Base-by-base conservation (phyloP, 1,139 yeast genomes). In the Kodamaea derodonti region DNA sequence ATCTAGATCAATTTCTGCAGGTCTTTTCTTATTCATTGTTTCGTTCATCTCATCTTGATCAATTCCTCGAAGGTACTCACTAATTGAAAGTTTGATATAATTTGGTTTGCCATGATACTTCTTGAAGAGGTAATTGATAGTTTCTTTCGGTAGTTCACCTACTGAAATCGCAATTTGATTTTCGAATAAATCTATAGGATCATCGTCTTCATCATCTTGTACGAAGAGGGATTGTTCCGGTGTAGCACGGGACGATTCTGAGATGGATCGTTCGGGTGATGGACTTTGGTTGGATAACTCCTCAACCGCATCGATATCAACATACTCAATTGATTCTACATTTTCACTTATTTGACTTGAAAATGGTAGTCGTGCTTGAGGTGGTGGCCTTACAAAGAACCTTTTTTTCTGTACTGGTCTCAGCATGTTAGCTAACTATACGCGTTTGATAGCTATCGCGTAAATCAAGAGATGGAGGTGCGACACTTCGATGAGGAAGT, bases 1-100 rank as follows among this genome's bases (percentile, higher is more conserved):
- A 13, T 26, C 29, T 18, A 24, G 13, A n/a, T 36, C 40, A 34
- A 31, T 31, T 24, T 33, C 36, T 22, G 31, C 24, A 7, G 33
- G 30, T 29, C 39, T 36, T 32, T 39, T 37, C 23, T 11, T 26
- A 22, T 15, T 22, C 2, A 24, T 28, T 36, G n/a, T 35, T 10
- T 14, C 28, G 15, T 33, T 18, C 15, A 37, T 34, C 4, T 42
- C 43, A 10, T 36, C 46, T 10, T 37, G 34, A n/a, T 37, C 43
- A 14, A 49, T 44, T 16, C 52, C 53, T 26, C 41, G 44, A 29
- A 62, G 51, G 34, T 59, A 54, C 30, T 60, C 61, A 28, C 58
- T 51, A 9, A 62, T 43, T 3, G 72, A 65, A 15, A 51, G 44
- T 23, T 52, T 47, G 6, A 62, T 43, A 23, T 50, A 46, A 37